Evolutionary conservation across 768 basidiomycete genomes (phyloP).

Genomic region (Amanita fuliginea): DNA sequence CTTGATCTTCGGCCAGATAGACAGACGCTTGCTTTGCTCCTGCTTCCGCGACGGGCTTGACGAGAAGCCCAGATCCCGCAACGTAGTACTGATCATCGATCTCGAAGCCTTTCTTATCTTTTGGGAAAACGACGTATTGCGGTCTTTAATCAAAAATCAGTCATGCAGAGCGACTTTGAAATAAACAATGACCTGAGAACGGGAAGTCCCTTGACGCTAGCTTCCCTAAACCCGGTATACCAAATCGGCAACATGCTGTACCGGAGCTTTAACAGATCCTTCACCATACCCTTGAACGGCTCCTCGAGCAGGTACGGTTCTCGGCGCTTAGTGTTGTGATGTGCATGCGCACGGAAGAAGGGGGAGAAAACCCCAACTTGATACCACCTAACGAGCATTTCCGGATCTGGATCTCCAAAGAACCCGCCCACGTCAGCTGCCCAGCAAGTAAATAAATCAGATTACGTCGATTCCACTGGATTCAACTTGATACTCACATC

Average conservation of each 20-base stretch:
- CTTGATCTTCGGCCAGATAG: conserved; percentile 83
- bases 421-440: conserved; percentile 97
- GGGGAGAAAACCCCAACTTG: conserved; percentile 91
- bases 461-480: not conserved
- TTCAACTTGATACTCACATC: conserved; percentile 46
- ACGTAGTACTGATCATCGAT: conserved; percentile 95
- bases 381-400: conserved; percentile 96
- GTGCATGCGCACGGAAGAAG: conserved; percentile 98
- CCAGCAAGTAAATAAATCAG: not conserved
- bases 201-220: conserved; percentile 71
- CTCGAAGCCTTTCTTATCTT: conserved; percentile 74
- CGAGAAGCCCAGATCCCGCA: conserved; percentile 77
- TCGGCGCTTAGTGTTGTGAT: conserved; percentile 93
- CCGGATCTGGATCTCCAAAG: conserved; percentile 92
- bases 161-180: not conserved
- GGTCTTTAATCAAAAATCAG: conserved; percentile 45
- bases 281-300: conserved; percentile 76
- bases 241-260: conserved; percentile 86
- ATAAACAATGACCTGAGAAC: conserved; percentile 55
- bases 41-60: conserved; percentile 79
- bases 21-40: conserved; percentile 59
- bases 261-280: conserved; percentile 67
- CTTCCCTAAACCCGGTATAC: conserved; percentile 94
- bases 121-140: conserved; percentile 92
- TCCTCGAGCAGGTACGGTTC: conserved; percentile 91